Conservation (phyloP, 352 stramenopile genomes). For the Phytopythium helicoides region DNA sequence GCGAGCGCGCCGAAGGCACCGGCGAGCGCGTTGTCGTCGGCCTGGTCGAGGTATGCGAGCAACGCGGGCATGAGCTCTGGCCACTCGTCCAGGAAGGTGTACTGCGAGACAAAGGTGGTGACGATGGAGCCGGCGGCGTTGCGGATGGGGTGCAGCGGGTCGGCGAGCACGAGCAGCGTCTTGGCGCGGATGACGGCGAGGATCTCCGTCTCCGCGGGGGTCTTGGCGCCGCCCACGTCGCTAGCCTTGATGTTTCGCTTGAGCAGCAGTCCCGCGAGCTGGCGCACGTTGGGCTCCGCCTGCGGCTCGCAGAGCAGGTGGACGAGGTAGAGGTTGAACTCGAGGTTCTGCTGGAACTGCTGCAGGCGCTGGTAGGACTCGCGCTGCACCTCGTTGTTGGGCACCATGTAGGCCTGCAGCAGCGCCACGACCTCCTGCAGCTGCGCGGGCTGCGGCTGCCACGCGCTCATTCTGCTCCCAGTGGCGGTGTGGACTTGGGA, state of each 20-base stretch:
- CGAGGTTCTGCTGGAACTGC: slow-evolving; percentile 86
- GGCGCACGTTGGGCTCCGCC: slow-evolving; percentile 58
- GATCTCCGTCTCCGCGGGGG: slow-evolving; percentile 63
- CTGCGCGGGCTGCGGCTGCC: slow-evolving; percentile 73
- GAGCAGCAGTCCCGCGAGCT: slow-evolving; percentile 78
- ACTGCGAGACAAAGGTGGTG: slow-evolving; percentile 86
- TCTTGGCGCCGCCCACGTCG: slow-evolving; percentile 50
- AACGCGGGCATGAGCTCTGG: slow-evolving; percentile 84
- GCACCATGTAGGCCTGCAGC: slow-evolving; percentile 77
- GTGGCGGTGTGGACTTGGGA: neutral
- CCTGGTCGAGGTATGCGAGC: slow-evolving; percentile 51
- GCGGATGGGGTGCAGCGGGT: slow-evolving; percentile 67
- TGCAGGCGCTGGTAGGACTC: slow-evolving; percentile 81
- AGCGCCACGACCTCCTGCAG: slow-evolving; percentile 78
- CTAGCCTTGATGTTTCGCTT: slow-evolving; percentile 87
- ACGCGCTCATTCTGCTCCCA: slow-evolving; percentile 34
- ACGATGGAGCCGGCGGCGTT: slow-evolving; percentile 74
- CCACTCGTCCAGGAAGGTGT: slow-evolving; percentile 87
- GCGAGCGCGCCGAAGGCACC: slow-evolving; percentile 82
- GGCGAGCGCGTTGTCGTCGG: slow-evolving; percentile 67
- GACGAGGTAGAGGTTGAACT: slow-evolving; percentile 89
- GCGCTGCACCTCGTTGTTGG: slow-evolving; percentile 84
- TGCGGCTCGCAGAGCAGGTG: slow-evolving; percentile 74
- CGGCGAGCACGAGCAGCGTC: slow-evolving; percentile 64
- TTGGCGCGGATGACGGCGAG: slow-evolving; percentile 77